phyloP scores from a whole-genome alignment of 1,284 basidiomycete genomes.

The Lentinus polychrous region DNA sequence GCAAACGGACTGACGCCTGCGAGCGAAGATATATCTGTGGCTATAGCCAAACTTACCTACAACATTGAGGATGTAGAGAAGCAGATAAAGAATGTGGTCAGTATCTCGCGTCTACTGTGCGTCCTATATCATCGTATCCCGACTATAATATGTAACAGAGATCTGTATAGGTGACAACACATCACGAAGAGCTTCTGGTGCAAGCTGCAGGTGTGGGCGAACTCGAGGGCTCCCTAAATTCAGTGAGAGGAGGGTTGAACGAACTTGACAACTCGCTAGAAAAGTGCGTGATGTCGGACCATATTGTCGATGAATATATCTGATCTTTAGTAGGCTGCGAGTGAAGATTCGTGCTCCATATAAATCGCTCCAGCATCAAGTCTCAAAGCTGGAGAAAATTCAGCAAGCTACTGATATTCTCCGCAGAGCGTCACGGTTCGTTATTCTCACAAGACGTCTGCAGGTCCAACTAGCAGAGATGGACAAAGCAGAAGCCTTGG shows the following conservation, averaged over 20 bases:
- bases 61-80: slow-evolving; percentile 86
- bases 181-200: slow-evolving; percentile 69
- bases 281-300: slow-evolving; percentile 43
- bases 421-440: slow-evolving; percentile 75
- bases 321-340: slow-evolving; percentile 53
- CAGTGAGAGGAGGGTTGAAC: slow-evolving; percentile 57
- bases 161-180: slow-evolving; percentile 48
- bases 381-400: slow-evolving; percentile 67
- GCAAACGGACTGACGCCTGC: slow-evolving; percentile 44
- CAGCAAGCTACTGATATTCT: slow-evolving; percentile 81
- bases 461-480: slow-evolving; percentile 76
- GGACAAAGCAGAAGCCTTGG: slow-evolving; percentile 22
- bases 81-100: slow-evolving; percentile 77
- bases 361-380: slow-evolving; percentile 61
- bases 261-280: slow-evolving; percentile 68
- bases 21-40: slow-evolving; percentile 82
- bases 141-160: slow-evolving; percentile 4
- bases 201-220: slow-evolving; percentile 63
- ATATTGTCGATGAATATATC: slow-evolving; percentile 6
- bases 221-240: slow-evolving; percentile 55
- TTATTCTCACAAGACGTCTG: slow-evolving; percentile 72
- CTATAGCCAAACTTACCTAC: slow-evolving; percentile 76
- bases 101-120: slow-evolving; percentile 21
- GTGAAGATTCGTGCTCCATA: slow-evolving; percentile 82
- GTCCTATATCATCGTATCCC: not conserved